Evolutionary conservation across 1,284 basidiomycete genomes (phyloP), one percentile per base, ranked within the genome.

Genomic region (Amylostereum areolatum): DNA sequence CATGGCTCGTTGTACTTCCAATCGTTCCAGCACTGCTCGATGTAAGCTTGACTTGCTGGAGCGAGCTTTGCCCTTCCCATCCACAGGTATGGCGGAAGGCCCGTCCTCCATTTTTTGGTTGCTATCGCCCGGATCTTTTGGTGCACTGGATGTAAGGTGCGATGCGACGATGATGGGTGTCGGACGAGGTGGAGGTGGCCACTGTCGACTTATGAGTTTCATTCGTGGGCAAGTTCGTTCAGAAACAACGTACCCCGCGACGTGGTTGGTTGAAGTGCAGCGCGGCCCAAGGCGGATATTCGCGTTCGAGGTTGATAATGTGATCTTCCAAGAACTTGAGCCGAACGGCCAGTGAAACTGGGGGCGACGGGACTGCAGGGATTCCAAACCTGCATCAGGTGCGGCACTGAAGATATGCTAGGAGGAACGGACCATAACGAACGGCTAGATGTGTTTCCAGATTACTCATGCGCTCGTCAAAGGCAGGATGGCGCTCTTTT

Each of bases 251-350:
- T 67, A 89, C 88, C 18, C 82, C 84, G 50, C 88, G 79, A 59
- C 80, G 75, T 3, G 88, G 87, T 59, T 90, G 87, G 53, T 85
- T 88, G 61, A 89, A 89, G 60, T 89, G 87, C 25, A 89, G 66
- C 7, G 87, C 86, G 0, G 87, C 85, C 87, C 87, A 90, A 3
- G 87, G 85, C 2, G 87, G 87, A 57, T 86, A 87, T 47, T 89
- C 85, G 57, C 77, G 83, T 61, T 90, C 87, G 1, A 90, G 67
- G 45, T 74, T 73, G 34, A 85, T 73, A 50, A 90, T 75, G 58
- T 89, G 85, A 36, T 88, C 83, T 63, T 90, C 87, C 2, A 90
- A 63, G 53, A 78, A 81, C 55, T 79, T 79, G 9, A 90, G 64
- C 3, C 87, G 79, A 40, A 77, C 71, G 28, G 83, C 67, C 24